These are phyloP conservation scores for Persicaria tinctoria DNA, from an alignment of 148 eudicot species.

Conservation along the genomic window DNA sequence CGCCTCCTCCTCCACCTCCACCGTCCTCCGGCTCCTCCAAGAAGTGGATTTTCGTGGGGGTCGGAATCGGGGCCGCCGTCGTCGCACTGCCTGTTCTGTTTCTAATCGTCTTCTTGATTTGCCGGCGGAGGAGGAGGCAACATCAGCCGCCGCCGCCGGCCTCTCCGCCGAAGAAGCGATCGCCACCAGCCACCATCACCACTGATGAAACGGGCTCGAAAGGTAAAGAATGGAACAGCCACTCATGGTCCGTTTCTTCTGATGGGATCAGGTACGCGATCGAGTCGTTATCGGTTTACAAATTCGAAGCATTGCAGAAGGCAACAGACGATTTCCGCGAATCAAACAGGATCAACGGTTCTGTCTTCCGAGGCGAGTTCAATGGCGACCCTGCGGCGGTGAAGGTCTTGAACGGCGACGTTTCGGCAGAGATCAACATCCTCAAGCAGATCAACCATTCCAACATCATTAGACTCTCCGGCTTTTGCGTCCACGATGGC, in stretches of 20 bases:
- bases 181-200: background rate
- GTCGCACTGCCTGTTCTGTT: slow-evolving; percentile 8
- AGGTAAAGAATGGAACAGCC: slow-evolving; percentile 2
- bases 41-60: slow-evolving; percentile 42
- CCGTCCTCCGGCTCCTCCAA: slow-evolving; percentile 32
- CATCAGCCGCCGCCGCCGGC: background rate
- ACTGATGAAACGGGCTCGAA: background rate
- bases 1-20: slow-evolving; percentile 27
- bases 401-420: slow-evolving; percentile 61
- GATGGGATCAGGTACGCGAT: slow-evolving; percentile 45
- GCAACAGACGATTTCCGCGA: slow-evolving; percentile 54
- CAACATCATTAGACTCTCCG: slow-evolving; percentile 57
- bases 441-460: slow-evolving; percentile 66
- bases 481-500: slow-evolving; percentile 58
- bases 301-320: slow-evolving; percentile 39
- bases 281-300: slow-evolving; percentile 51
- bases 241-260: slow-evolving; percentile 39
- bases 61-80: slow-evolving; percentile 43
- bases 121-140: background rate
- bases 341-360: slow-evolving; percentile 44
- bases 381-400: slow-evolving; percentile 64
- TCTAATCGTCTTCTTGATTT: background rate
- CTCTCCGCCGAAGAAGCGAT: background rate
- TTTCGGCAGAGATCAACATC: slow-evolving; percentile 51
- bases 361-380: slow-evolving; percentile 48